phyloP scores from a whole-genome alignment of 257 asterid species.

The Solanum bukasovii region DNA sequence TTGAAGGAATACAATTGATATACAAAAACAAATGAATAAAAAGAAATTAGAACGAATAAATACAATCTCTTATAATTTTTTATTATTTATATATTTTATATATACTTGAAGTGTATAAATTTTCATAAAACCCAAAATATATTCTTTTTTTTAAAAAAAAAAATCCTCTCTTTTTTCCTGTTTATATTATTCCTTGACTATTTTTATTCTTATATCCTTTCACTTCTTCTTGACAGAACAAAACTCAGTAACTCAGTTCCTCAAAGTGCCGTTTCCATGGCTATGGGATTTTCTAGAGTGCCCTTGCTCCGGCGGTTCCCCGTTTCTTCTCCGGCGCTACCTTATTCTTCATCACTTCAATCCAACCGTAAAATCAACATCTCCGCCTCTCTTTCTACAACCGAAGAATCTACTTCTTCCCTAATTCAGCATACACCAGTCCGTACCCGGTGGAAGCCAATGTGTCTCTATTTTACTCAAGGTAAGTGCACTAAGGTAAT shows the following conservation, averaged over 20 bases:
- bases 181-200: background rate
- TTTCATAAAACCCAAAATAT: background rate
- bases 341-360: conserved; percentile 5
- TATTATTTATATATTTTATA: no score
- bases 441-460: conserved; percentile 59
- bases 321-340: conserved; percentile 1
- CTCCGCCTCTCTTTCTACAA: conserved; percentile 18
- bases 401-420: conserved; percentile 28
- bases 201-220: background rate
- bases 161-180: background rate
- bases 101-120: no score
- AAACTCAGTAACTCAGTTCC: background rate
- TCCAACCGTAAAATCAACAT: conserved; percentile 5
- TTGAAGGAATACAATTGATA: no score
- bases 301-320: conserved; percentile 33
- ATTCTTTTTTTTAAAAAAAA: no score
- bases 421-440: conserved; percentile 11
- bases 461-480: conserved; percentile 74
- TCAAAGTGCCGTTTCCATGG: background rate
- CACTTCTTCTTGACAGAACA: background rate
- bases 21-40: no score
- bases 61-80: no score
- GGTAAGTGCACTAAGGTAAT: conserved; percentile 82
- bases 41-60: no score
- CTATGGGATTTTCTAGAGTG: conserved; percentile 22